A percentile compares a stretch with the other conserved stretches of the same genome.
These are phyloP conservation scores for Atractiella rhizophila DNA, from an alignment of 768 basidiomycete species.

Conservation along the genomic window DNA sequence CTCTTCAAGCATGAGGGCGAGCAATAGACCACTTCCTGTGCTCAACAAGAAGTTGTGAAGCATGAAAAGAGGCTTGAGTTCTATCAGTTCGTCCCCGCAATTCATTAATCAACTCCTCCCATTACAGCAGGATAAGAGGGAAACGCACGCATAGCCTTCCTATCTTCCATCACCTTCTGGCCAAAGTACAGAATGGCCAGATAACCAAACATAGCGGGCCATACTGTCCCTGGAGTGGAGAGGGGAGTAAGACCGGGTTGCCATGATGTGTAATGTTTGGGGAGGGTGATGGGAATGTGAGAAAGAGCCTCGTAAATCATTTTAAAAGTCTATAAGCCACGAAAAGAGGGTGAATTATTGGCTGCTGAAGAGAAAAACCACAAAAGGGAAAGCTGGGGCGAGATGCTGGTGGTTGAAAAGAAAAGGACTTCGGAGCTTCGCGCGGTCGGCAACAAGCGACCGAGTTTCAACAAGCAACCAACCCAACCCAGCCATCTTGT, in stretches of 20 bases:
- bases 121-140: neutral
- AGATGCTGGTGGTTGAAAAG: too few species aligned
- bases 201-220: conserved; percentile 46
- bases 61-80: conserved; percentile 22
- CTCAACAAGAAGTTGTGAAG: conserved; percentile 71
- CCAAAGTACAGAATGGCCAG: conserved; percentile 68
- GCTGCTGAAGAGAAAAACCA: too few species aligned
- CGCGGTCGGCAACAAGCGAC: too few species aligned
- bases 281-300: too few species aligned
- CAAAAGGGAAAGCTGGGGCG: too few species aligned
- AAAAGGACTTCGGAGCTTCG: too few species aligned
- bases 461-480: too few species aligned
- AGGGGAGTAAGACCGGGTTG: conserved; percentile 42
- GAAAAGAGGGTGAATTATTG: too few species aligned
- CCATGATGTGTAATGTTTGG: too few species aligned
- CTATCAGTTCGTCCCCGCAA: conserved; percentile 13
- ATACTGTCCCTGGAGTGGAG: conserved; percentile 47
- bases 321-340: too few species aligned
- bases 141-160: conserved; percentile 32
- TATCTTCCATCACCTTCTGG: conserved; percentile 56
- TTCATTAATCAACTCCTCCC: neutral
- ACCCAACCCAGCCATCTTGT: too few species aligned
- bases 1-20: conserved; percentile 77
- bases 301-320: too few species aligned
- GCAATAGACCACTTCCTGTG: conserved; percentile 52